Conservation (phyloP, 495 filamentous ascomycete genomes). For the Annulohypoxylon stygium region DNA sequence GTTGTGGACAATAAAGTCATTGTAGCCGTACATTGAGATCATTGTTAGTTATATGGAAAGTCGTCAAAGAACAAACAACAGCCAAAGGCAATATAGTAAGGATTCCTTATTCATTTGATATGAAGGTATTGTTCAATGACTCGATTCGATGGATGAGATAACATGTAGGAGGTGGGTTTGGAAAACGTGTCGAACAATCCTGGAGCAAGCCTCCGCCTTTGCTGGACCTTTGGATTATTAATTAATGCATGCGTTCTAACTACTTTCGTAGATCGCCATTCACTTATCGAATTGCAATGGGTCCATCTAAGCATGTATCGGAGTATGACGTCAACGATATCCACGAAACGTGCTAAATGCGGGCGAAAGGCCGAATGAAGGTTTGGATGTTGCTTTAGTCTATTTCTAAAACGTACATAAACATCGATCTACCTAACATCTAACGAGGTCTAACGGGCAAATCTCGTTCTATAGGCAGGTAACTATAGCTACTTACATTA, state of each 20-base stretch:
- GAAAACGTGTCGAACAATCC: too few species aligned
- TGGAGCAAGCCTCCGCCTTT: too few species aligned
- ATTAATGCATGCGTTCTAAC: background rate
- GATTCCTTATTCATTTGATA: too few species aligned
- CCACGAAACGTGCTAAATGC: background rate
- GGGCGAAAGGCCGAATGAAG: conserved; percentile 18
- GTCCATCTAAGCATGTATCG: background rate
- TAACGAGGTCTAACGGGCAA: background rate
- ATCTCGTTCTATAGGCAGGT: background rate
- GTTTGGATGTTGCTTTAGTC: conserved; percentile 1
- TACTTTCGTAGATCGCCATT: background rate
- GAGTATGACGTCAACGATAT: conserved; percentile 36
- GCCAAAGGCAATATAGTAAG: too few species aligned
- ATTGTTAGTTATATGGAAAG: background rate
- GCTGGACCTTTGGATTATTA: too few species aligned
- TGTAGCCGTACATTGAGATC: background rate
- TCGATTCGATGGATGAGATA: background rate
- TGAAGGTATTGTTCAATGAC: too few species aligned
- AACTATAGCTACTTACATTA: background rate
- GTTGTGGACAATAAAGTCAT: background rate
- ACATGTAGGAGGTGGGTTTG: too few species aligned
- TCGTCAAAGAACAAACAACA: background rate
- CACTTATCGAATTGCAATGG: background rate
- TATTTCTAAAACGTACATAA: background rate
- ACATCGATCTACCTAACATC: background rate